Evolutionary conservation across 768 basidiomycete species (phyloP).

Genomic region (Amanita muscaria): DNA sequence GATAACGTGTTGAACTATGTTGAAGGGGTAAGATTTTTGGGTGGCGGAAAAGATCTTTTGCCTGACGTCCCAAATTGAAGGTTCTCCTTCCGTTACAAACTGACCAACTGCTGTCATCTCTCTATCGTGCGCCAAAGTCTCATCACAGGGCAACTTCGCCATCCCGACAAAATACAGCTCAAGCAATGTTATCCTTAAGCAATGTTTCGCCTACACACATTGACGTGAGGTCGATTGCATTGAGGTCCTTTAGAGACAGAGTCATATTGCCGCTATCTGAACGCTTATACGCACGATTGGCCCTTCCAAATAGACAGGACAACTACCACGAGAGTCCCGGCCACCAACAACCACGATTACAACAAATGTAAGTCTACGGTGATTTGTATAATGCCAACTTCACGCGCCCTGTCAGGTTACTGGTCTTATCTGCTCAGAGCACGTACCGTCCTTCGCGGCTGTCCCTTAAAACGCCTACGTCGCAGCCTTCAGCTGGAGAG

Average conservation of each 20-base stretch:
- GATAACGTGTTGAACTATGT: conserved; percentile 80
- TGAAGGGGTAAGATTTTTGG: conserved; percentile 57
- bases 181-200: conserved; percentile 28
- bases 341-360: conserved; percentile 60
- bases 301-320: conserved; percentile 45
- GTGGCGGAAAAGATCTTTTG: not conserved
- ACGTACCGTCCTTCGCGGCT: conserved; percentile 50
- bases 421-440: conserved; percentile 65
- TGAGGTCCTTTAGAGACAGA: conserved; percentile 72
- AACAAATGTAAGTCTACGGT: conserved; percentile 60
- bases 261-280: conserved; percentile 61
- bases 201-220: conserved; percentile 43
- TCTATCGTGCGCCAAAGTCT: conserved; percentile 56
- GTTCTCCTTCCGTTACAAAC: conserved; percentile 31
- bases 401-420: conserved; percentile 41
- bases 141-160: conserved; percentile 43
- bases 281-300: conserved; percentile 48
- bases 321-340: conserved; percentile 43
- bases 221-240: conserved; percentile 74
- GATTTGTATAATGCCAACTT: not conserved
- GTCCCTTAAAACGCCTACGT: conserved; percentile 48
- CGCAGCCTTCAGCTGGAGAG: conserved; percentile 55
- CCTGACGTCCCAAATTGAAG: conserved; percentile 14
- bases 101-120: conserved; percentile 48
- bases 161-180: conserved; percentile 36